Evolutionary conservation across 2,329 filamentous ascomycete species (phyloP).

Genomic region (Hirsutella rhossiliensis): DNA sequence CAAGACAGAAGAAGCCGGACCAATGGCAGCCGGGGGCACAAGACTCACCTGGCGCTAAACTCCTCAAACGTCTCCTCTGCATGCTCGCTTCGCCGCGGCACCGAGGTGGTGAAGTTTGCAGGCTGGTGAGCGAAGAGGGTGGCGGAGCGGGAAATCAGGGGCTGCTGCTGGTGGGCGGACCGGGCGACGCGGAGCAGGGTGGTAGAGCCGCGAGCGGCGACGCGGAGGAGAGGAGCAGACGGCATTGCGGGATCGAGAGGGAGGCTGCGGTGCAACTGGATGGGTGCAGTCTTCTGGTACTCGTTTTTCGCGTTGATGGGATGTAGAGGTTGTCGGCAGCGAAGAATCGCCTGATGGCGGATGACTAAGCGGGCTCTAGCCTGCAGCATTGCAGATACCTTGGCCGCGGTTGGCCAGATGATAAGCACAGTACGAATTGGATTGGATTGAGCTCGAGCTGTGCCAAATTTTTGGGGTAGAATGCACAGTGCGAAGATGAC

Average conservation of each 20-base stretch:
- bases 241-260: conserved; percentile 38
- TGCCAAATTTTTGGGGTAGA: too few relatives aligned
- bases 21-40: background rate
- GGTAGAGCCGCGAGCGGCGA: conserved; percentile 55
- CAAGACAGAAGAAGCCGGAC: background rate
- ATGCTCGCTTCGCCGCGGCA: conserved; percentile 48
- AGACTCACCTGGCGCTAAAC: conserved; percentile 84
- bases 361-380: too few relatives aligned
- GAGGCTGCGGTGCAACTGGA: conserved; percentile 9
- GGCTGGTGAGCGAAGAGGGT: conserved; percentile 28
- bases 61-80: conserved; percentile 98
- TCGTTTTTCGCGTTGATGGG: conserved; percentile 13
- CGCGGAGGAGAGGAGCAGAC: conserved; percentile 56
- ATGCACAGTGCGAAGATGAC: too few relatives aligned
- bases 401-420: too few relatives aligned
- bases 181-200: conserved; percentile 50
- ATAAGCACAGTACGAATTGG: too few relatives aligned
- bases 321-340: conserved; percentile 1
- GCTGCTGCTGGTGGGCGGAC: conserved; percentile 26
- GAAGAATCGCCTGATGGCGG: too few relatives aligned
- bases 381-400: too few relatives aligned
- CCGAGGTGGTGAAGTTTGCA: conserved; percentile 49
- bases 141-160: conserved; percentile 41
- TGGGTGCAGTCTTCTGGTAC: conserved; percentile 8
- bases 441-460: too few relatives aligned